A percentile compares a stretch with the other conserved stretches of the same genome.
phyloP scores from a whole-genome alignment of 2,329 filamentous ascomycete genomes.

The Botryotinia calthae region DNA sequence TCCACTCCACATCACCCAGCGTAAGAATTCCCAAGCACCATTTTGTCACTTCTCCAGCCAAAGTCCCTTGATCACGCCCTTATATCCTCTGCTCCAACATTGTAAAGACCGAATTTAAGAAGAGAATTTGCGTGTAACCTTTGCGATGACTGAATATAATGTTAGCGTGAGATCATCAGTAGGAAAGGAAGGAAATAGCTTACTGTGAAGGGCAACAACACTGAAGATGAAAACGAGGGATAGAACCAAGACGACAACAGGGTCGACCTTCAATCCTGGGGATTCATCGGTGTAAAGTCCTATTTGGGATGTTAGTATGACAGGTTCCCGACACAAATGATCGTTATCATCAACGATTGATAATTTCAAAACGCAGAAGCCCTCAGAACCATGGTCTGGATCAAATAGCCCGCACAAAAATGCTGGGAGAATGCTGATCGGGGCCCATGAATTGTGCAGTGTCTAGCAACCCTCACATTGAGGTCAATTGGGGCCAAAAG shows the following conservation, averaged over 20 bases:
- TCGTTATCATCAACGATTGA: background rate
- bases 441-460: background rate
- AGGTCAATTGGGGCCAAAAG: background rate
- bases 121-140: constrained; percentile 86
- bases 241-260: constrained; percentile 92
- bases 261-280: constrained; percentile 94
- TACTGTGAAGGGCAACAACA: constrained; percentile 96
- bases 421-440: background rate
- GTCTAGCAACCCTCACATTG: background rate
- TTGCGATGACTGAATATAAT: constrained; percentile 73
- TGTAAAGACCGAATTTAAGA: constrained; percentile 27
- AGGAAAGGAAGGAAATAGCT: constrained; percentile 38
- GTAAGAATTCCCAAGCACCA: constrained; percentile 5
- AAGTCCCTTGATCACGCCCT: background rate
- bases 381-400: background rate
- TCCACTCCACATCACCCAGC: background rate
- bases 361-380: background rate
- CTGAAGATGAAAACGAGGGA: constrained; percentile 98
- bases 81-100: constrained; percentile 10
- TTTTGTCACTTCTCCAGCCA: background rate
- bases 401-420: background rate
- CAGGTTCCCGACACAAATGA: background rate
- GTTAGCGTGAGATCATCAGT: constrained; percentile 9
- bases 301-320: constrained; percentile 39
- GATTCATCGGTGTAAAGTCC: constrained; percentile 98